A percentile compares a stretch with the other conserved stretches of the same genome.
Conservation (phyloP, 805 yeast species). For the Naumovozyma castellii region DNA sequence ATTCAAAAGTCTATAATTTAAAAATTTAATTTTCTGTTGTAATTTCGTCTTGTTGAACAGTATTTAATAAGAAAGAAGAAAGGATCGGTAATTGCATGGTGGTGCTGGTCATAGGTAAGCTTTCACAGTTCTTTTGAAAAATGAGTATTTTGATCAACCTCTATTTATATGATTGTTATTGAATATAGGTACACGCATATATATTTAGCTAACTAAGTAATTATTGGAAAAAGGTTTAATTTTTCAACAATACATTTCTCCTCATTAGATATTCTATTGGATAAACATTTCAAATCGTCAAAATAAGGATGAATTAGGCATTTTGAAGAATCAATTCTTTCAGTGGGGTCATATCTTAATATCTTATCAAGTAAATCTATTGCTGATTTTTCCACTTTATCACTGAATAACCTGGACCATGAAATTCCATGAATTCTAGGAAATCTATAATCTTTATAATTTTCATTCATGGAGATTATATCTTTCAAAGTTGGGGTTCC, state of each 20-base stretch:
- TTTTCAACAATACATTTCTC: background rate
- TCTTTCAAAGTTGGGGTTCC: slow-evolving; percentile 57
- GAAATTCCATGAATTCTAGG: slow-evolving; percentile 80
- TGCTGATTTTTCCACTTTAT: slow-evolving; percentile 35
- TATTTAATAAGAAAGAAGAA: no score
- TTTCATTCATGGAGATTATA: slow-evolving; percentile 73
- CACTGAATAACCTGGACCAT: slow-evolving; percentile 52
- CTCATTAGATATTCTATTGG: background rate
- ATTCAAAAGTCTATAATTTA: no score
- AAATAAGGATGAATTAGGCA: slow-evolving; percentile 70
- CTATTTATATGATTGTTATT: no score
- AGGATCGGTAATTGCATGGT: no score
- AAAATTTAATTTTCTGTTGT: no score
- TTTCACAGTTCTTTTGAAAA: no score
- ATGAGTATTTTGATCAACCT: no score
- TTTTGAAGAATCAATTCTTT: slow-evolving; percentile 47
- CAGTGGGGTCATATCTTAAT: slow-evolving; percentile 59
- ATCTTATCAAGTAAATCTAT: slow-evolving; percentile 47
- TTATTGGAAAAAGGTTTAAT: background rate
- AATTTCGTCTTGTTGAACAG: no score
- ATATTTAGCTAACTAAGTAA: no score
- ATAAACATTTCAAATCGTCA: slow-evolving; percentile 55
- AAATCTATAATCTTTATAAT: slow-evolving; percentile 93
- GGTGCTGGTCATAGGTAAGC: no score
- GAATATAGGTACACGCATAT: no score